These are phyloP conservation scores for Sordariomycetes sp. DNA, from an alignment of 2,329 filamentous ascomycete genomes.

Conservation along the genomic window DNA sequence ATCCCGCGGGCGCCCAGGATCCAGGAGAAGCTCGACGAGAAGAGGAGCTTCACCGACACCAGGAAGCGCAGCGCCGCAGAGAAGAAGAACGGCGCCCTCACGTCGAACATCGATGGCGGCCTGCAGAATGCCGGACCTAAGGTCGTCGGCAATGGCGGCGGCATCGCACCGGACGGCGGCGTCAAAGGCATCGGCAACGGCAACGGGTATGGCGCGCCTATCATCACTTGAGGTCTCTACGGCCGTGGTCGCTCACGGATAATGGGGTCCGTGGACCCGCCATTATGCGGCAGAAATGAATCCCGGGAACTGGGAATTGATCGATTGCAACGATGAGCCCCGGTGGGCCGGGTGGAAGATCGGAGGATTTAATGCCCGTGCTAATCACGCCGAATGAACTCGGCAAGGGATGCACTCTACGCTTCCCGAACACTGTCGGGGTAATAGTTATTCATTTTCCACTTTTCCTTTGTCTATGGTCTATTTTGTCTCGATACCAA, in stretches of 20 bases:
- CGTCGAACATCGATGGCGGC: neutral
- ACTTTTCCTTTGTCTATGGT: neutral
- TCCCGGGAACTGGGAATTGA: neutral
- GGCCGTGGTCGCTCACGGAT: too few relatives aligned
- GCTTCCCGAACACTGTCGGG: neutral
- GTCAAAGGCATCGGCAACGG: neutral
- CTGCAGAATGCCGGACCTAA: neutral
- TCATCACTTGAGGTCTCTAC: neutral
- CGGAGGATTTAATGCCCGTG: neutral
- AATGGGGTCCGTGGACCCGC: neutral
- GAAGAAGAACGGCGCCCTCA: neutral
- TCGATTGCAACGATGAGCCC: neutral
- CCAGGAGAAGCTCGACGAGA: conserved; percentile 26
- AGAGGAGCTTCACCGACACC: neutral
- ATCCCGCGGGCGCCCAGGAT: conserved; percentile 53
- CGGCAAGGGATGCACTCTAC: neutral
- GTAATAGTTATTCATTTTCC: neutral
- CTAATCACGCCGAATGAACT: neutral
- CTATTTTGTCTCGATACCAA: neutral
- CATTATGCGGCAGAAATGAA: neutral
- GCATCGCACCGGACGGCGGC: neutral
- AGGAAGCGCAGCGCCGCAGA: neutral
- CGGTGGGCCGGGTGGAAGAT: neutral
- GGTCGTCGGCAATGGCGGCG: neutral
- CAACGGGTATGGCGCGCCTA: neutral